Evolutionary conservation across 1,284 basidiomycete genomes (phyloP).

Genomic region (Termitomyces sp.): DNA sequence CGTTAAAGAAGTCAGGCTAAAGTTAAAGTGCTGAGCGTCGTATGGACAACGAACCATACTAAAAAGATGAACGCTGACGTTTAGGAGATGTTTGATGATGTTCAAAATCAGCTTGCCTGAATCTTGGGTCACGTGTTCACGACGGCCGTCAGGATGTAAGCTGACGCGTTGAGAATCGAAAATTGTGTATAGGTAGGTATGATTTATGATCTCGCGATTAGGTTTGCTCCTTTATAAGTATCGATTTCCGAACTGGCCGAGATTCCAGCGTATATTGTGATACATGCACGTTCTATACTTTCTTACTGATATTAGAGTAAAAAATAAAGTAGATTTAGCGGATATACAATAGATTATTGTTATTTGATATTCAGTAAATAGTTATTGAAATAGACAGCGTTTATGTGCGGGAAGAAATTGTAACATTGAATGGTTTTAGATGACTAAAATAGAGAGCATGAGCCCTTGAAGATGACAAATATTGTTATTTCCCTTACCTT

Average conservation of each 20-base stretch:
- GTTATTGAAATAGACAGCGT: neutral
- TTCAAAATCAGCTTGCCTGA: neutral
- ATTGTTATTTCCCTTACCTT: constrained; percentile 24
- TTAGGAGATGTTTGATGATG: neutral
- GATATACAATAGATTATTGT: neutral
- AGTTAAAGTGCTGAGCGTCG: neutral
- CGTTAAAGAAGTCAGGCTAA: neutral
- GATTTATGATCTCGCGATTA: neutral
- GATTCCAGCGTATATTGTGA: neutral
- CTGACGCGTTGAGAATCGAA: neutral
- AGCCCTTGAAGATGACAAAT: neutral
- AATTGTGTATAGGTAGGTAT: too few relatives aligned
- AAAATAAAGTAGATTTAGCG: neutral
- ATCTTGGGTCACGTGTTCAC: neutral
- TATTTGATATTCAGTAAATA: neutral
- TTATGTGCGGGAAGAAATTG: constrained; percentile 16
- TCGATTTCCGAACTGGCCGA: neutral
- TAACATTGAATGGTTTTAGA: constrained; percentile 15
- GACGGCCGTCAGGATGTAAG: neutral
- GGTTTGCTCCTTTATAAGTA: neutral
- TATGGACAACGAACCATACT: constrained; percentile 5
- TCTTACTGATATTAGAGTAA: neutral
- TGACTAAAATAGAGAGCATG: constrained; percentile 17
- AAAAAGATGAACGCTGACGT: neutral
- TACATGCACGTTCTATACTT: neutral